phyloP scores from a whole-genome alignment of 805 yeast species.

The Saccharomycopsis guyanensis region DNA sequence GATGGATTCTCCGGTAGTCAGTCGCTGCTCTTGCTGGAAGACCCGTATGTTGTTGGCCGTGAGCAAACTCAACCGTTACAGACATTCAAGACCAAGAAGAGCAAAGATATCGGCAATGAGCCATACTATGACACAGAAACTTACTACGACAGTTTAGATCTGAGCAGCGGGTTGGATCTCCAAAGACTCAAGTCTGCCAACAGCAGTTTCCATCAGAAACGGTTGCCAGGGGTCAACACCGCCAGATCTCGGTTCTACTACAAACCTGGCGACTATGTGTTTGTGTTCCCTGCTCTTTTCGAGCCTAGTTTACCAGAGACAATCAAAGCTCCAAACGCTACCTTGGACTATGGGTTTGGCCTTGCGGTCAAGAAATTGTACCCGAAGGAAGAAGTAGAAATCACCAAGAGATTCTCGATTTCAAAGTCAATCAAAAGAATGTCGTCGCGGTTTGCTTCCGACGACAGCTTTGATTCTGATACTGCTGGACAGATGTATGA shows the following conservation, averaged over 20 bases:
- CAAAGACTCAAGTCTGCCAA: background rate
- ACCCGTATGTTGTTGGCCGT: conserved; percentile 1
- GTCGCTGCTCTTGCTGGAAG: background rate
- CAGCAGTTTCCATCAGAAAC: background rate
- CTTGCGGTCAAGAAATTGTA: conserved; percentile 6
- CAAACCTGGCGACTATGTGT: conserved; percentile 61
- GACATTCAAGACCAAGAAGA: conserved; percentile 6
- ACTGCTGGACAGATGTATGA: background rate
- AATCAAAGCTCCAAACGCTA: conserved; percentile 42
- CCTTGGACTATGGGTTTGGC: conserved; percentile 34
- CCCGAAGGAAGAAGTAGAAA: background rate
- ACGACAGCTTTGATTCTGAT: background rate
- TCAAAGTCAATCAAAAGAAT: conserved; percentile 16
- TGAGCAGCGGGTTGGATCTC: background rate
- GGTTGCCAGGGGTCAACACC: background rate
- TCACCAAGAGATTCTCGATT: conserved; percentile 7
- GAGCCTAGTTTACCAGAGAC: conserved; percentile 61
- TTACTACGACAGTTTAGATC: background rate
- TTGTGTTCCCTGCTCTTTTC: conserved; percentile 53
- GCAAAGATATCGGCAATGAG: conserved; percentile 3
- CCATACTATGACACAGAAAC: background rate
- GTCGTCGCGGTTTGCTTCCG: conserved; percentile 1
- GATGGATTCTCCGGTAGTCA: background rate
- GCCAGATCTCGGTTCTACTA: background rate
- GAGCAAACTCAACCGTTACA: conserved; percentile 8